Percentiles rank a stretch among this genome's conserved stretches.
phyloP scores from a whole-genome alignment of 306 rosid species.

The Quercus rubra region DNA sequence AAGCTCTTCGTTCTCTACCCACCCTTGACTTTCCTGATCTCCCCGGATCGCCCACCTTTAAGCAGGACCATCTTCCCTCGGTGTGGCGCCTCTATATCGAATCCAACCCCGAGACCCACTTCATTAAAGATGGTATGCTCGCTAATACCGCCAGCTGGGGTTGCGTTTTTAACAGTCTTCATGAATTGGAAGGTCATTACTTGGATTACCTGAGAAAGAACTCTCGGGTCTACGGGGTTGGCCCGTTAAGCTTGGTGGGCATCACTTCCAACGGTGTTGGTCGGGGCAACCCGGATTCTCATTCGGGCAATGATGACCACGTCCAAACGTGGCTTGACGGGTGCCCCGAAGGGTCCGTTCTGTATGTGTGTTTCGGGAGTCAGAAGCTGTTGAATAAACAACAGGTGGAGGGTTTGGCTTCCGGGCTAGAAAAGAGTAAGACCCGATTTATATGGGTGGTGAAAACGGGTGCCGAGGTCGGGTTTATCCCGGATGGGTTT shows the following conservation, averaged over 20 bases:
- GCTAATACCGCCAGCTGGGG: constrained; percentile 51
- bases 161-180: constrained; percentile 32
- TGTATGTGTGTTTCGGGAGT: constrained; percentile 74
- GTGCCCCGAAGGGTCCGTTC: constrained; percentile 50
- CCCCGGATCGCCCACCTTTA: constrained; percentile 42
- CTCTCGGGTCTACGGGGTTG: constrained; percentile 32
- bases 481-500: constrained; percentile 47
- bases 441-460: constrained; percentile 60
- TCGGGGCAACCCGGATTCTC: not conserved
- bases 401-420: constrained; percentile 65
- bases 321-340: constrained; percentile 44
- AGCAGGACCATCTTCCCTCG: constrained; percentile 46
- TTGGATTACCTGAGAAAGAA: constrained; percentile 23
- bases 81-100: constrained; percentile 22
- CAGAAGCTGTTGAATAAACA: constrained; percentile 45
- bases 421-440: constrained; percentile 50
- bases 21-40: constrained; percentile 18
- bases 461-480: constrained; percentile 25
- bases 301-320: not conserved
- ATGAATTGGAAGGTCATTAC: constrained; percentile 33
- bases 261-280: not conserved
- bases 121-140: constrained; percentile 22
- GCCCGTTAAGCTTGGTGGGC: constrained; percentile 30
- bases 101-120: constrained; percentile 38
- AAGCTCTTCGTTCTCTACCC: not conserved